Conservation (phyloP, 1,284 basidiomycete genomes). For the Puccinia triticina region DNA sequence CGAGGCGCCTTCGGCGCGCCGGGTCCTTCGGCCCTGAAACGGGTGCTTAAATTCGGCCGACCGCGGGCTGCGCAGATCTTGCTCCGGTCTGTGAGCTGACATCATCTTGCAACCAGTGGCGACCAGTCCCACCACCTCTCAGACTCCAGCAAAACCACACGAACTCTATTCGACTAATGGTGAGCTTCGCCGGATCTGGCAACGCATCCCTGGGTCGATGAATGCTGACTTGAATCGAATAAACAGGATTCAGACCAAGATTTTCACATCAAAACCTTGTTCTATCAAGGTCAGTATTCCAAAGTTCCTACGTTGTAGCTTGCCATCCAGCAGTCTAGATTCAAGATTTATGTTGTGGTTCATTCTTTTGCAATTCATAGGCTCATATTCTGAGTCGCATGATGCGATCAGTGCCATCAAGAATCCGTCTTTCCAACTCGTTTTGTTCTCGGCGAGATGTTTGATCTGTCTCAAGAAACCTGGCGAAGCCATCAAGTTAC, state of each 20-base stretch:
- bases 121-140: background rate
- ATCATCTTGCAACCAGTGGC: too few relatives aligned
- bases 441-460: conserved; percentile 42
- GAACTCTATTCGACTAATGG: background rate
- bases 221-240: background rate
- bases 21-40: background rate
- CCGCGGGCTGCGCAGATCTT: background rate
- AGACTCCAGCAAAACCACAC: background rate
- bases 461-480: conserved; percentile 43
- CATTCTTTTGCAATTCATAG: background rate
- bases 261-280: conserved; percentile 41
- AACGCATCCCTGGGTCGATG: background rate
- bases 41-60: too few relatives aligned
- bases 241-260: conserved; percentile 43
- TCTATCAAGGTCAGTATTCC: conserved; percentile 49
- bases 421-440: conserved; percentile 41
- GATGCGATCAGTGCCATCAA: conserved; percentile 27
- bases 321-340: background rate
- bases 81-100: too few relatives aligned
- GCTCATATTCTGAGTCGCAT: conserved; percentile 44
- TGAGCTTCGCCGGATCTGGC: background rate
- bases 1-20: too few relatives aligned
- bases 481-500: conserved; percentile 38
- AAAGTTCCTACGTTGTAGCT: background rate
- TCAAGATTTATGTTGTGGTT: background rate